These are phyloP conservation scores for Globisporangium nagaii DNA, from an alignment of 352 stramenopile species.

Conservation along the genomic window DNA sequence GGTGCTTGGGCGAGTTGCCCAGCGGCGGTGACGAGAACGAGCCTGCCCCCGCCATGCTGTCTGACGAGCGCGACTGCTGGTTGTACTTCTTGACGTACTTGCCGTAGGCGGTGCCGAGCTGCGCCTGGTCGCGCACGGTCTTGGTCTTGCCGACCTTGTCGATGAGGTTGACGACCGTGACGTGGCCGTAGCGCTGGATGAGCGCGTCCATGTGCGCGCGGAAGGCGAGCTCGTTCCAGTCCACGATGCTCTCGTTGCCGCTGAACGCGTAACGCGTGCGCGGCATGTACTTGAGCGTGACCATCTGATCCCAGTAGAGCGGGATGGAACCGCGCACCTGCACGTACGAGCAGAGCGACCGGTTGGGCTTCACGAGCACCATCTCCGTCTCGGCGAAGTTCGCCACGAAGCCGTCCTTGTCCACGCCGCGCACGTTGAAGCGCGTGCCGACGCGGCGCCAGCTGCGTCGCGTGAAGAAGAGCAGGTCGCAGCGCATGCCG, in stretches of 20 bases:
- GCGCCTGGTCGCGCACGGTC: constrained; percentile 81
- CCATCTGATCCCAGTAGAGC: constrained; percentile 89
- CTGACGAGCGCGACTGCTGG: constrained; percentile 52
- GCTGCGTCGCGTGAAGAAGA: constrained; percentile 69
- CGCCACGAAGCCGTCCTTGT: constrained; percentile 84
- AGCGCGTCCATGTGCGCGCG: constrained; percentile 63
- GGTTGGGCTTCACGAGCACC: constrained; percentile 64
- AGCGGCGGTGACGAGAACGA: constrained; percentile 6
- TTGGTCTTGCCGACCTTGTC: constrained; percentile 75
- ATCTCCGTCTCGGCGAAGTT: constrained; percentile 96
- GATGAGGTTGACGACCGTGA: constrained; percentile 92
- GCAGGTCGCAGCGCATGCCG: constrained; percentile 50
- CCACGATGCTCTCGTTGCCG: constrained; percentile 49
- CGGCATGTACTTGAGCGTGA: constrained; percentile 92
- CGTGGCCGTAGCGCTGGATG: constrained; percentile 64
- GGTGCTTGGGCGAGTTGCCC: constrained; percentile 34
- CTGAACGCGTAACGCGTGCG: constrained; percentile 65
- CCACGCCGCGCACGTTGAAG: constrained; percentile 90
- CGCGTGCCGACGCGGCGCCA: constrained; percentile 83
- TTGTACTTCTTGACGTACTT: constrained; percentile 88
- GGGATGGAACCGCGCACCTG: constrained; percentile 95
- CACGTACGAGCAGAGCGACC: constrained; percentile 83
- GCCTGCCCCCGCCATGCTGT: constrained; percentile 10
- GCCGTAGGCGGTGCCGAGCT: constrained; percentile 84
- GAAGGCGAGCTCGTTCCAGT: constrained; percentile 73